These are phyloP conservation scores for Cladosporium sp. DNA, from an alignment of 2,329 filamentous ascomycete genomes.

Conservation along the genomic window DNA sequence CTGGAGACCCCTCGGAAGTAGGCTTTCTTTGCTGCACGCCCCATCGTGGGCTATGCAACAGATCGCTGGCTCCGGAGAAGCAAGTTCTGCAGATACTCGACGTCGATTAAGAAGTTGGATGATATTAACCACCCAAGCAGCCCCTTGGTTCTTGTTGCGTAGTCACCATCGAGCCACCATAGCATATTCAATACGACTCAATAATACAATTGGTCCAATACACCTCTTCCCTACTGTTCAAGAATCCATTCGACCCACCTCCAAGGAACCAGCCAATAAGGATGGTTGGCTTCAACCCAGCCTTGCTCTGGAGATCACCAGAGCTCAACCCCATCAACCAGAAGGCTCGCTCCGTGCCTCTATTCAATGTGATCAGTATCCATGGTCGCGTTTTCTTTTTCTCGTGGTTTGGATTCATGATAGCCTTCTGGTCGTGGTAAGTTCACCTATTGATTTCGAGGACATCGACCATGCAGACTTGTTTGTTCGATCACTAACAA, in stretches of 20 bases:
- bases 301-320: slow-evolving; percentile 54
- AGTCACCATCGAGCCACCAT: not conserved
- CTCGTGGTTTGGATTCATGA: slow-evolving; percentile 81
- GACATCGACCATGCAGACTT: not conserved
- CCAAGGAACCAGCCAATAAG: not conserved
- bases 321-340: slow-evolving; percentile 80
- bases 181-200: slow-evolving; percentile 1
- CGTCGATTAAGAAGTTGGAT: not conserved
- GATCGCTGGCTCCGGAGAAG: slow-evolving; percentile 16
- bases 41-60: not conserved
- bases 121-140: slow-evolving; percentile 5
- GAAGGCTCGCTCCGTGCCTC: slow-evolving; percentile 77
- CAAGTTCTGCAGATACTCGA: slow-evolving; percentile 5
- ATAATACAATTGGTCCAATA: not conserved
- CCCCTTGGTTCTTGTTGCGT: not conserved
- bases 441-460: slow-evolving; percentile 22
- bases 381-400: slow-evolving; percentile 91
- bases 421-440: slow-evolving; percentile 80
- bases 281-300: slow-evolving; percentile 23
- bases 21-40: slow-evolving; percentile 6
- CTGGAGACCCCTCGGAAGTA: slow-evolving; percentile 17
- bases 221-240: not conserved
- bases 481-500: not conserved
- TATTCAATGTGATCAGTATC: slow-evolving; percentile 73
- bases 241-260: not conserved